Evolutionary conservation across 1,284 basidiomycete genomes (phyloP), one percentile per base, ranked within the genome.

Genomic region (Puccinia horiana): DNA sequence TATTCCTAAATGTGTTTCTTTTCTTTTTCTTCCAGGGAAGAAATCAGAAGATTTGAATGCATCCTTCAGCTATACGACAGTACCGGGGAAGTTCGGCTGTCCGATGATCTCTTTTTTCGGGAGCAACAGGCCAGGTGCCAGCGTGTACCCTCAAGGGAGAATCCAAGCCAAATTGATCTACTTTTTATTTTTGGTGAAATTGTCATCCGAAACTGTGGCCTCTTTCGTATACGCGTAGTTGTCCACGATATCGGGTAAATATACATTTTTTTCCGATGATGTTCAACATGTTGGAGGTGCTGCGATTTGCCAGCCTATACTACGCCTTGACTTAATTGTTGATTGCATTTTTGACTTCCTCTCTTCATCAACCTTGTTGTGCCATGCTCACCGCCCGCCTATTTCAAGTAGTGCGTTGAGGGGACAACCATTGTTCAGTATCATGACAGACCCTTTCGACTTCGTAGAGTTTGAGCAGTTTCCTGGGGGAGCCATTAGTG

Each of bases 181-280:
- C 65, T 69, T 9, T 69, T 69, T 26, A 44, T 69, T 12, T 69
- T 69, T 32, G 8, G 20, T n/a, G 65, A 69, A 69, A 69, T 69
- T 20, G 35, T 42, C 6, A 69, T 69, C 11, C 37, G 65, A 29
- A 9, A 69, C 1, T n/a, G 12, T 44, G 65, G 65, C 29, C 1
- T 26, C 65, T 69, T n/a, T 69, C 65, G 65, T 18, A 5, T 69
- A 18, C 37, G 42, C 26, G 65, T 69, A 18, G 35, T 69, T 16
- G 20, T 69, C 18, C 29, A 32, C n/a, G 65, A 69, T 6, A 47
- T 47, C 42, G 42, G 65, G 65, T 69, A 69, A 42, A 42, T 44
- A 47, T 42, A n/a, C 14, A 20, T 40, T 65, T 3, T 65, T 63
- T n/a, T n/a, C n/a, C n/a, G n/a, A n/a, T n/a, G n/a, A n/a, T n/a